Percentiles rank a stretch among this genome's conserved stretches.
Conservation (phyloP, 495 filamentous ascomycete species). For the Penicillium silybi region DNA sequence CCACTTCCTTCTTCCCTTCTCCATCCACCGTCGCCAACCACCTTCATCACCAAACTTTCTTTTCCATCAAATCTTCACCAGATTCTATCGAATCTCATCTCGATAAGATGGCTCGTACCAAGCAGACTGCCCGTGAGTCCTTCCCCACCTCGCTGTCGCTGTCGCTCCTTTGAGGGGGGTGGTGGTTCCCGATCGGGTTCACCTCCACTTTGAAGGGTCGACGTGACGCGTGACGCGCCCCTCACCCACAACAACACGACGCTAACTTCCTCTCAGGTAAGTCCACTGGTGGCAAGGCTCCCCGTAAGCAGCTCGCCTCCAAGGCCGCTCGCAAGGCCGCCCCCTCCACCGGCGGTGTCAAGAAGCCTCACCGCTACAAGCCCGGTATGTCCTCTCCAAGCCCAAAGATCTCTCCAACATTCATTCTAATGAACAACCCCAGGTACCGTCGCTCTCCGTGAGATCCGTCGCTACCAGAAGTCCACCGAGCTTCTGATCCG, state of each 20-base stretch:
- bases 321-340: slow-evolving; percentile 79
- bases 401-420: slow-evolving; percentile 3
- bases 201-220: neutral
- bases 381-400: slow-evolving; percentile 60
- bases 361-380: slow-evolving; percentile 99
- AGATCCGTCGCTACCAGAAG: slow-evolving; percentile 99
- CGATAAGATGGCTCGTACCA: slow-evolving; percentile 89
- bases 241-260: slow-evolving; percentile 23
- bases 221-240: slow-evolving; percentile 14
- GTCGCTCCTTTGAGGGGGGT: neutral
- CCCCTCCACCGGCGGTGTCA: slow-evolving; percentile 83
- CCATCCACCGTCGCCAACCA: slow-evolving; percentile 34
- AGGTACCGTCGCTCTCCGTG: slow-evolving; percentile 99
- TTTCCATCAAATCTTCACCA: slow-evolving; percentile 46
- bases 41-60: slow-evolving; percentile 32
- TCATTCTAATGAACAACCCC: slow-evolving; percentile 29
- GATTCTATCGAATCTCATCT: slow-evolving; percentile 29
- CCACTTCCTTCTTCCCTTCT: slow-evolving; percentile 48
- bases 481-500: slow-evolving; percentile 99
- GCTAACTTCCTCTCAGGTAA: slow-evolving; percentile 57
- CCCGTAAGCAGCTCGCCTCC: slow-evolving; percentile 94
- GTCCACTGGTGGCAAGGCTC: slow-evolving; percentile 99
- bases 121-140: slow-evolving; percentile 96
- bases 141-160: slow-evolving; percentile 5
- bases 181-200: neutral